Conservation (phyloP, 352 stramenopile genomes). For the Globisporangium cystogenes region DNA sequence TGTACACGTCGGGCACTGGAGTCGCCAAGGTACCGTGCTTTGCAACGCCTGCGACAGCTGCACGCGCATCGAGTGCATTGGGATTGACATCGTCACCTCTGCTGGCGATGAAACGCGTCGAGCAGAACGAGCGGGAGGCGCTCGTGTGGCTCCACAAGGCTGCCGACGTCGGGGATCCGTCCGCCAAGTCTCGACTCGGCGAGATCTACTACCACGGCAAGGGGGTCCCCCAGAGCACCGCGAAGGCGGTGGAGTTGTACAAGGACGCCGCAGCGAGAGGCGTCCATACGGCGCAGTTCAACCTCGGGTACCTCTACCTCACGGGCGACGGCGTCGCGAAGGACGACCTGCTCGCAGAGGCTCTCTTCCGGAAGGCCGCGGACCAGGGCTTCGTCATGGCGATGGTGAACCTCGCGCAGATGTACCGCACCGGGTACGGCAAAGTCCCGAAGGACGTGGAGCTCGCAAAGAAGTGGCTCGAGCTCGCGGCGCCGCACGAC, state of each 20-base stretch:
- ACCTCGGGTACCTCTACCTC: conserved; percentile 68
- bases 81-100: background rate
- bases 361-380: conserved; percentile 64
- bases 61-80: background rate
- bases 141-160: conserved; percentile 73
- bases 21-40: conserved; percentile 47
- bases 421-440: conserved; percentile 71
- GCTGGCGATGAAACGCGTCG: background rate
- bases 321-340: conserved; percentile 55
- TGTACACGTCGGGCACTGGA: conserved; percentile 67
- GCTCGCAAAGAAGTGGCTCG: conserved; percentile 67
- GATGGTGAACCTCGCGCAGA: conserved; percentile 85
- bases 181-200: conserved; percentile 65
- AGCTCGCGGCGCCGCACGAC: conserved; percentile 69
- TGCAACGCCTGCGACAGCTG: background rate
- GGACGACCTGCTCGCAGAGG: conserved; percentile 57
- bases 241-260: conserved; percentile 58
- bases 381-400: conserved; percentile 84
- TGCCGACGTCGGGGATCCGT: conserved; percentile 64
- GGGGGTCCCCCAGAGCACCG: conserved; percentile 41
- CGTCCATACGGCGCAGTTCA: conserved; percentile 68
- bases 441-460: conserved; percentile 57
- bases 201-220: conserved; percentile 70
- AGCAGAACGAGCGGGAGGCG: conserved; percentile 59
- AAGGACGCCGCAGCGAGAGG: conserved; percentile 58